Evolutionary conservation across 345 rosid species (phyloP).

Genomic region (Linum trigynum): DNA sequence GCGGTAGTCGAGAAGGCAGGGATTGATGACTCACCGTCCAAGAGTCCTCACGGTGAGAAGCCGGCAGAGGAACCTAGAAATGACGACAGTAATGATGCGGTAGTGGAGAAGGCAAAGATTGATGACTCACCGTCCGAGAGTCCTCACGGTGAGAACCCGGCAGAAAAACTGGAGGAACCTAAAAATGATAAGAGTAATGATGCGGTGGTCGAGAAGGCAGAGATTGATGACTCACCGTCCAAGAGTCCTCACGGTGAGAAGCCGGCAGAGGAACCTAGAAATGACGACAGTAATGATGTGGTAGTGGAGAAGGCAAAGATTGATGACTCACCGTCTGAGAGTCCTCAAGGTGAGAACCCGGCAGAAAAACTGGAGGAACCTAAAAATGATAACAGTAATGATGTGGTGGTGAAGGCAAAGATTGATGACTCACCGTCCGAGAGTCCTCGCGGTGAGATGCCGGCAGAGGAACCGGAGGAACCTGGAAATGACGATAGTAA

Average conservation of each 20-base stretch:
- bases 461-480: not conserved
- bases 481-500: not conserved
- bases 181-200: slow-evolving; percentile 3
- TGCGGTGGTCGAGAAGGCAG: slow-evolving; percentile 4
- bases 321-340: too few species aligned
- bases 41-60: not conserved
- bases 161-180: not conserved
- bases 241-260: slow-evolving; percentile 3
- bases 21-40: not conserved
- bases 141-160: not conserved
- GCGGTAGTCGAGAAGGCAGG: not conserved
- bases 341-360: not conserved
- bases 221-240: slow-evolving; percentile 7
- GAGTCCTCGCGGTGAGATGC: slow-evolving; percentile 4
- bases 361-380: not conserved
- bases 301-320: too few species aligned
- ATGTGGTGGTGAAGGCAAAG: slow-evolving; percentile 2
- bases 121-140: too few species aligned
- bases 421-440: slow-evolving; percentile 7
- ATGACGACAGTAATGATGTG: too few species aligned
- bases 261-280: not conserved
- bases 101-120: not conserved
- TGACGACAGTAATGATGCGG: too few species aligned
- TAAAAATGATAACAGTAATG: not conserved
- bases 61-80: too few species aligned